Base-by-base conservation (phyloP, 306 rosid species). In the Gillenia trifoliata region DNA sequence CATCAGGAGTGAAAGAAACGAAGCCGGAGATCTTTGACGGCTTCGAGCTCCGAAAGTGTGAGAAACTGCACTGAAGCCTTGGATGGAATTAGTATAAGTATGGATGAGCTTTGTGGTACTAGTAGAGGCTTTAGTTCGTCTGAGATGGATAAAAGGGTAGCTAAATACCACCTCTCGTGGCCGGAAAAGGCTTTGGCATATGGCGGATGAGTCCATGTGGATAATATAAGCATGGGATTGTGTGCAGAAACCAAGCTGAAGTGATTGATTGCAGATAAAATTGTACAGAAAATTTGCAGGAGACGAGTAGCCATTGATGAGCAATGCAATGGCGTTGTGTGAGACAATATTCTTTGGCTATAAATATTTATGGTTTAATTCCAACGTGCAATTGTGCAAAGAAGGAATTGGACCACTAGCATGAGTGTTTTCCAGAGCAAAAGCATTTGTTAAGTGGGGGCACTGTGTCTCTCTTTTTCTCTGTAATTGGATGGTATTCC, bases 131-230 rank as follows among this genome's bases (percentile, higher is more conserved):
- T 45, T 16, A 7, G 71, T 17, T 28, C n/a, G 10, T 54, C 62
- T 20, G 77, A 78, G 23, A 78, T 41, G 8, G 81, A 63, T 50
- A 50, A 70, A 77, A 78, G 68, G 29, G 73, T 78, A 2, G 77
- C 62, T 3, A 38, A 29, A 13, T 62, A 71, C 81, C 81, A 78
- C 16, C 41, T 40, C 11, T 64, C 50, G 66, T 78, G 81, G 4
- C 20, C 25, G 4, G 65, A 64, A 71, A 78, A 55, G 77, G 77
- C 77, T 71, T 29, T 78, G 81, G 77, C 43, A 20, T 13, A 71
- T 78, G 72, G 77, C 81, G 16, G 65, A 26, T 36, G 61, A 15
- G 22, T 78, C 81, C 68, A 71, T 78, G 76, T 78, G 72, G 25
- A 71, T 38, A 20, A 75, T 69, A 8, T 47, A 40, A 16, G 34